phyloP scores from a whole-genome alignment of 352 stramenopile species.

The Phytophthora podocarpi region DNA sequence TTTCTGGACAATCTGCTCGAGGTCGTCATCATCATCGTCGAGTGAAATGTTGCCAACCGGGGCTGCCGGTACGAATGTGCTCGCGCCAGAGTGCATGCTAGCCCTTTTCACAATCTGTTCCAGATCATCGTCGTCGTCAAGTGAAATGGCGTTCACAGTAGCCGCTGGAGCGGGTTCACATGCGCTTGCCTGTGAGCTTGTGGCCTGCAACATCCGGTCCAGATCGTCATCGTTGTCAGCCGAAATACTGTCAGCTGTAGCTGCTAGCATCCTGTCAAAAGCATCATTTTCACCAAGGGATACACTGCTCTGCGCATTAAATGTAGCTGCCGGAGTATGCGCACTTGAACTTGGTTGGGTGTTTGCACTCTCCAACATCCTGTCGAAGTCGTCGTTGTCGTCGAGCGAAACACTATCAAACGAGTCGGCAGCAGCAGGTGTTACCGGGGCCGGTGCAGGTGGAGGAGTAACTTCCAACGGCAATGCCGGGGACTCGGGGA shows the following conservation, averaged over 20 bases:
- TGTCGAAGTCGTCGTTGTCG: constrained; percentile 37
- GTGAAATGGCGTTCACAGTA: constrained; percentile 2
- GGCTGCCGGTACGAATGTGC: neutral
- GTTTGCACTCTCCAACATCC: constrained; percentile 13
- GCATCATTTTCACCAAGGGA: constrained; percentile 7
- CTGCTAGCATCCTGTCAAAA: constrained; percentile 9
- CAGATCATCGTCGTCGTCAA: constrained; percentile 32
- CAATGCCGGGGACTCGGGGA: neutral
- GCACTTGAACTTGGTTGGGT: constrained; percentile 3
- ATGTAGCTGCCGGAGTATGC: neutral
- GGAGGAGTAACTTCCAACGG: constrained; percentile 10
- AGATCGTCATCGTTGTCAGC: constrained; percentile 26
- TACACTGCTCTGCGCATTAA: neutral
- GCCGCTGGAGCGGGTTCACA: neutral
- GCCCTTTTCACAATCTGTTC: constrained; percentile 26
- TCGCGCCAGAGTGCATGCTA: no score
- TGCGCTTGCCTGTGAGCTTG: neutral
- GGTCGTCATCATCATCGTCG: constrained; percentile 55
- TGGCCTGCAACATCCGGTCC: constrained; percentile 17
- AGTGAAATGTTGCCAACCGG: constrained; percentile 36
- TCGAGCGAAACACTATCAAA: constrained; percentile 43
- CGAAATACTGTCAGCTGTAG: neutral
- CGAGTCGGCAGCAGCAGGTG: neutral
- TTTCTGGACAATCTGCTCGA: constrained; percentile 67
- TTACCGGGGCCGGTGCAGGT: constrained; percentile 2